A percentile compares a stretch with the other conserved stretches of the same genome.
Conservation (phyloP, 306 rosid genomes). For the Glycine latifolia region DNA sequence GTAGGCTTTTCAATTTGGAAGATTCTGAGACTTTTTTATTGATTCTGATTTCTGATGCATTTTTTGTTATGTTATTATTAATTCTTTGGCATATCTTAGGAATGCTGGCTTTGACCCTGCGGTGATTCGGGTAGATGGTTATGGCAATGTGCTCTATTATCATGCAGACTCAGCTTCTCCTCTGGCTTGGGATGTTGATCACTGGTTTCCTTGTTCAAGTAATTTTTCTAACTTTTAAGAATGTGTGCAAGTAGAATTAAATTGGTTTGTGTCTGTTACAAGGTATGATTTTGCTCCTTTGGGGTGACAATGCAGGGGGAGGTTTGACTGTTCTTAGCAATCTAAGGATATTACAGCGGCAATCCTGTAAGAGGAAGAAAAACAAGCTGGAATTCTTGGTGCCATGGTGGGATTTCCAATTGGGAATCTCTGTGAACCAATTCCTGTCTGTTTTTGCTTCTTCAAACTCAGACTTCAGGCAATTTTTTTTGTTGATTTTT, state of each 20-base stretch:
- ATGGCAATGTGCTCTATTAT: constrained; percentile 89
- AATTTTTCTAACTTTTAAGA: constrained; percentile 1
- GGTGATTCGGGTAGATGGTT: constrained; percentile 81
- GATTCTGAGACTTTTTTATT: not conserved
- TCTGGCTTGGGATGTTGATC: constrained; percentile 97
- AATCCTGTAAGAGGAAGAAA: constrained; percentile 79
- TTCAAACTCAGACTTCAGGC: constrained; percentile 92
- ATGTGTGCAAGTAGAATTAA: not conserved
- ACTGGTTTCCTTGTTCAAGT: constrained; percentile 99
- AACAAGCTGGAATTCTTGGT: constrained; percentile 86
- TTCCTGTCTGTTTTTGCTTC: constrained; percentile 90
- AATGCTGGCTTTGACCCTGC: constrained; percentile 98
- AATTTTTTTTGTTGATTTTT: not conserved
- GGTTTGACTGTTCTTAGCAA: constrained; percentile 95
- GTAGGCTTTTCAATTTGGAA: constrained; percentile 53
- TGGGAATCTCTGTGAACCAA: constrained; percentile 92
- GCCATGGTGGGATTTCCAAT: constrained; percentile 99
- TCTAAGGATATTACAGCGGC: constrained; percentile 84
- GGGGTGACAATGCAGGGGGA: constrained; percentile 70
- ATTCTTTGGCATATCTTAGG: constrained; percentile 53
- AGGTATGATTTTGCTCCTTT: constrained; percentile 20
- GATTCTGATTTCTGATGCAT: not conserved
- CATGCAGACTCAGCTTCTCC: constrained; percentile 97
- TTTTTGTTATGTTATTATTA: not conserved
- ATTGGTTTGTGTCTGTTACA: not conserved